These are phyloP conservation scores for Lentinula novae-zelandiae DNA, from an alignment of 1,284 basidiomycete species.

Conservation along the genomic window DNA sequence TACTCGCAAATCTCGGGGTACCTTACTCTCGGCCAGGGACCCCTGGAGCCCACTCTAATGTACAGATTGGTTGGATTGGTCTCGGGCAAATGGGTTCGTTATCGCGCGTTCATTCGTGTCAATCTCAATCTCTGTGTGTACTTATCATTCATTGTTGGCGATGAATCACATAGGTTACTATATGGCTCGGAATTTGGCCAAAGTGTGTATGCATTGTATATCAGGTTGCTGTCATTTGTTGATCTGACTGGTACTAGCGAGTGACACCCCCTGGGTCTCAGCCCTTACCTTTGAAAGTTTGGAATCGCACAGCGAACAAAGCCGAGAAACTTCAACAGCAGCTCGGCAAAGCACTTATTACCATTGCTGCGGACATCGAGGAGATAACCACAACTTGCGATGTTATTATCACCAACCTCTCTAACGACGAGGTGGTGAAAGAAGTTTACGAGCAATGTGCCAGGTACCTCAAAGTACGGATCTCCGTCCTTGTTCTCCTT, in stretches of 20 bases:
- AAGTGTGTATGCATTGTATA: not conserved
- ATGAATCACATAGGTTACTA: conserved; percentile 13
- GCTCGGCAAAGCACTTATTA: conserved; percentile 47
- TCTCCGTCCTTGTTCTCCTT: not conserved
- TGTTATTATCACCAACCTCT: conserved; percentile 76
- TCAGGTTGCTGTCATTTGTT: not conserved
- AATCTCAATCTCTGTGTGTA: not conserved
- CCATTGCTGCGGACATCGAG: conserved; percentile 49
- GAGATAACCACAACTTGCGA: conserved; percentile 70
- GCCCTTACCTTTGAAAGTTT: conserved; percentile 50
- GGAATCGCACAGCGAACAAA: conserved; percentile 64
- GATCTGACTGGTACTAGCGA: conserved; percentile 13
- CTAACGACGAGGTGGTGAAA: conserved; percentile 72
- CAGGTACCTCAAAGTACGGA: conserved; percentile 44
- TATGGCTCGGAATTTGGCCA: conserved; percentile 77
- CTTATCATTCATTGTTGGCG: not conserved
- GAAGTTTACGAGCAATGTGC: conserved; percentile 64
- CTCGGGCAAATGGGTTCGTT: conserved; percentile 65
- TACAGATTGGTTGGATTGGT: conserved; percentile 59
- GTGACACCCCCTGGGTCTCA: conserved; percentile 30
- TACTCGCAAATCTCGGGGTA: conserved; percentile 25
- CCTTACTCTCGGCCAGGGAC: conserved; percentile 62
- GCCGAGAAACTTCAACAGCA: conserved; percentile 52
- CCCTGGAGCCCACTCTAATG: conserved; percentile 30
- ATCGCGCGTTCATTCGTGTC: not conserved